A percentile compares a stretch with the other conserved stretches of the same genome.
phyloP scores from a whole-genome alignment of 2,329 filamentous ascomycete species.

The Emergomyces pasteurianus region DNA sequence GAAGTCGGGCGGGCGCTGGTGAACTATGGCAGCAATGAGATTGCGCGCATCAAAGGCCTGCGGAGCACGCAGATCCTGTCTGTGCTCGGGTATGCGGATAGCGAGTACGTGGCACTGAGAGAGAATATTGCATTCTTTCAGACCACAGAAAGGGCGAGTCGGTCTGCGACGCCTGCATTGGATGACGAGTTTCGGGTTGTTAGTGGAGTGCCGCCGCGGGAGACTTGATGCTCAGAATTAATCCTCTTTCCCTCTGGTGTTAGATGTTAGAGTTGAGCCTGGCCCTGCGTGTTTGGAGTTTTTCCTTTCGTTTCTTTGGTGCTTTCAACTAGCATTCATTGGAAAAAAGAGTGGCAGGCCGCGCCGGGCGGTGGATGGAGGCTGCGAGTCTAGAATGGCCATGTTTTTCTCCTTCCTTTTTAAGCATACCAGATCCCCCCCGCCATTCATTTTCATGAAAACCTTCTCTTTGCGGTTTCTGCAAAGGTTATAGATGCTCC shows the following conservation, averaged over 20 bases:
- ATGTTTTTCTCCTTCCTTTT: background rate
- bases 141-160: slow-evolving; percentile 9
- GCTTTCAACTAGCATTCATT: background rate
- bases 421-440: background rate
- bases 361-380: background rate
- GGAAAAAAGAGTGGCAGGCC: background rate
- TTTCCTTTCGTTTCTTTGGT: background rate
- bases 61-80: slow-evolving; percentile 70
- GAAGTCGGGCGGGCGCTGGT: slow-evolving; percentile 85
- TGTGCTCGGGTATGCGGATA: slow-evolving; percentile 81
- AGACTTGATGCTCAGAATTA: background rate
- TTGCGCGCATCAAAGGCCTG: slow-evolving; percentile 69
- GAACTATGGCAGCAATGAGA: slow-evolving; percentile 83
- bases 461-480: too few species aligned
- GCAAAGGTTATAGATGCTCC: background rate
- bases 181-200: slow-evolving; percentile 15
- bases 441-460: background rate
- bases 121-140: slow-evolving; percentile 73
- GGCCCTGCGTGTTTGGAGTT: background rate
- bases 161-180: slow-evolving; percentile 15
- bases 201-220: slow-evolving; percentile 2
- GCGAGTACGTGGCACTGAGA: slow-evolving; percentile 80
- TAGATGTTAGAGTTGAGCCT: background rate
- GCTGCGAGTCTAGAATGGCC: background rate
- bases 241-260: too few species aligned